Percentiles rank a stretch among this genome's conserved stretches.
These are phyloP conservation scores for Sporisorium scitamineum DNA, from an alignment of 1,284 basidiomycete genomes.

Conservation along the genomic window DNA sequence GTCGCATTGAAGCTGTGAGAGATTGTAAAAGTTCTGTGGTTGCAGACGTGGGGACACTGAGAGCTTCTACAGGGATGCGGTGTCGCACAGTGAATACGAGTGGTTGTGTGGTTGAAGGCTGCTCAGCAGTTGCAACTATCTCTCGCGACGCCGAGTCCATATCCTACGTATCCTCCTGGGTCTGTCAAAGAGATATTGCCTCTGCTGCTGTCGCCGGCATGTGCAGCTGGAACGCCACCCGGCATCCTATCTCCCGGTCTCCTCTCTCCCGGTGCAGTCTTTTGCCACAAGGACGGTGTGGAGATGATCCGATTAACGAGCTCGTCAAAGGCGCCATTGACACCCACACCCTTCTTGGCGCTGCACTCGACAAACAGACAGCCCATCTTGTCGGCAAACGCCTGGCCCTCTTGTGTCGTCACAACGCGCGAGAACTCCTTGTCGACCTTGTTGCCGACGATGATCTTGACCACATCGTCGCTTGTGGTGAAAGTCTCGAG, in stretches of 20 bases:
- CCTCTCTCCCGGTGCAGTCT: constrained; percentile 53
- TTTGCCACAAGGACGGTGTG: constrained; percentile 63
- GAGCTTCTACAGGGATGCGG: not conserved
- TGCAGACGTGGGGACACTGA: not conserved
- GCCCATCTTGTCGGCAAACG: constrained; percentile 83
- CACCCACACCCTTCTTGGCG: constrained; percentile 64
- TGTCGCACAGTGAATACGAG: not conserved
- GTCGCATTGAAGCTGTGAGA: not conserved
- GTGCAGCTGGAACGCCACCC: constrained; percentile 61
- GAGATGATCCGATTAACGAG: constrained; percentile 66
- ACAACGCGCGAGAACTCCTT: constrained; percentile 90
- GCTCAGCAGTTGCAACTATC: constrained; percentile 59
- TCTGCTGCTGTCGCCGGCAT: constrained; percentile 53
- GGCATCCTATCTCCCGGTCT: constrained; percentile 68
- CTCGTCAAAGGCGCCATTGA: constrained; percentile 66
- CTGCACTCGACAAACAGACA: constrained; percentile 85
- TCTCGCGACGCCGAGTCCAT: constrained; percentile 47
- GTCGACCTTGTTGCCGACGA: constrained; percentile 94
- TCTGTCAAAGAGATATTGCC: constrained; percentile 57
- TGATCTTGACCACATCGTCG: constrained; percentile 86
- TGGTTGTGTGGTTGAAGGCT: not conserved
- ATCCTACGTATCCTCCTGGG: constrained; percentile 42
- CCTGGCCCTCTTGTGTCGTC: constrained; percentile 80
- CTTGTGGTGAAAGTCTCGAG: constrained; percentile 86
- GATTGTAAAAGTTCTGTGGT: not conserved